A percentile compares a stretch with the other conserved stretches of the same genome.
Conservation (phyloP, 1,139 yeast species). For the Blastobotrys persicus region DNA sequence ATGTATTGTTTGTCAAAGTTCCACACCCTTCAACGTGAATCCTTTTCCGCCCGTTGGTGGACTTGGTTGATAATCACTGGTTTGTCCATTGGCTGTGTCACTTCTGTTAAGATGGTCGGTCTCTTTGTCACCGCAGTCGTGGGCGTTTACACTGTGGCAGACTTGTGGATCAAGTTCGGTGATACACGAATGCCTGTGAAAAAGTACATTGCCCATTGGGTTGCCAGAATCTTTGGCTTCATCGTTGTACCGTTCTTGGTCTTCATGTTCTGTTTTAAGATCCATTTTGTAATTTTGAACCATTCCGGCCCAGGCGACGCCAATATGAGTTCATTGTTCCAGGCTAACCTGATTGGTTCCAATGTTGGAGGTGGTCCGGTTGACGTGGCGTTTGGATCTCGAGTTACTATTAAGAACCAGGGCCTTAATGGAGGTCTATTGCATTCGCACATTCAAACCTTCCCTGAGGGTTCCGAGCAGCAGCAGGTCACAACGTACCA, state of each 20-base stretch:
- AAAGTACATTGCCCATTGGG: constrained; percentile 66
- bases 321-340: constrained; percentile 94
- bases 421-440: constrained; percentile 89
- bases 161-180: constrained; percentile 63
- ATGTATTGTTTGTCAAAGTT: constrained; percentile 74
- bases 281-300: constrained; percentile 72
- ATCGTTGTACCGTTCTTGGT: constrained; percentile 72
- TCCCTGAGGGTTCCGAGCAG: constrained; percentile 93
- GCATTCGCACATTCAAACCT: constrained; percentile 92
- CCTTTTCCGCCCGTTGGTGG: constrained; percentile 88
- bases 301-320: constrained; percentile 96
- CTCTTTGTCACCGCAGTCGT: constrained; percentile 77
- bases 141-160: constrained; percentile 80
- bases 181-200: constrained; percentile 44
- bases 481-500: constrained; percentile 95
- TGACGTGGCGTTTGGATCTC: constrained; percentile 78
- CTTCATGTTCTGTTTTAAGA: constrained; percentile 68
- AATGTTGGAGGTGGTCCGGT: constrained; percentile 84
- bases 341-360: constrained; percentile 83
- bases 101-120: constrained; percentile 93
- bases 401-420: constrained; percentile 79
- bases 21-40: constrained; percentile 63
- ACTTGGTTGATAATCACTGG: constrained; percentile 83
- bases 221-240: constrained; percentile 59
- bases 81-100: constrained; percentile 80